Conservation (phyloP, 768 basidiomycete species). For the Russula lepida region DNA sequence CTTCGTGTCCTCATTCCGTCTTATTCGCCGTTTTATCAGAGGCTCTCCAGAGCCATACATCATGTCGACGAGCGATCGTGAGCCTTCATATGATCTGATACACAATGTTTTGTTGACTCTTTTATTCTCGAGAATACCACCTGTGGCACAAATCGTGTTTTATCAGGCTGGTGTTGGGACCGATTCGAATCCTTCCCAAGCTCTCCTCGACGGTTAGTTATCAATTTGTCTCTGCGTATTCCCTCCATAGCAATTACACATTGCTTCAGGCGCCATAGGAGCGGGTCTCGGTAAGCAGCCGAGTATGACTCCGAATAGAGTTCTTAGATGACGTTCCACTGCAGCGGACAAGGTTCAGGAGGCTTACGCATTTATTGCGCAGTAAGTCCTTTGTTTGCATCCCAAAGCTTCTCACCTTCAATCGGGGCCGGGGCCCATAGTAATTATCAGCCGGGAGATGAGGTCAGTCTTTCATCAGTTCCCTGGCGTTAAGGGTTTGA, state of each 20-base stretch:
- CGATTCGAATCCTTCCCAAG: constrained; percentile 47
- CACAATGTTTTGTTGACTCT: background rate
- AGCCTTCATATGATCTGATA: background rate
- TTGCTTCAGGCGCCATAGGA: constrained; percentile 49
- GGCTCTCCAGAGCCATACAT: constrained; percentile 27
- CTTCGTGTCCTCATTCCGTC: background rate
- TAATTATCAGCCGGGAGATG: constrained; percentile 65
- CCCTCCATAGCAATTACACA: constrained; percentile 1
- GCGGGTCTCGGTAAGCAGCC: constrained; percentile 43
- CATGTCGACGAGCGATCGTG: constrained; percentile 28
- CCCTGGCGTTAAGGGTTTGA: background rate
- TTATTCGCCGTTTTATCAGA: constrained; percentile 15
- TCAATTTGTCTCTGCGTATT: background rate
- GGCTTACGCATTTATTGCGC: constrained; percentile 72
- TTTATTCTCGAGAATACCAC: constrained; percentile 20
- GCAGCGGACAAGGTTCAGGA: constrained; percentile 68
- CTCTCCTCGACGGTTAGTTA: constrained; percentile 49
- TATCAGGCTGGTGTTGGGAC: constrained; percentile 41
- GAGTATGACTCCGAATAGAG: background rate
- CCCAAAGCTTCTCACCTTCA: background rate
- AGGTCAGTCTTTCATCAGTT: constrained; percentile 33
- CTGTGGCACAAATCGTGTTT: constrained; percentile 28
- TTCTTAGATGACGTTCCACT: constrained; percentile 3
- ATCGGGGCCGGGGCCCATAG: constrained; percentile 28
- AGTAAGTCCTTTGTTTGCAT: constrained; percentile 39